Evolutionary conservation across 2,329 filamentous ascomycete genomes (phyloP).

Genomic region (Zarea fungicola): DNA sequence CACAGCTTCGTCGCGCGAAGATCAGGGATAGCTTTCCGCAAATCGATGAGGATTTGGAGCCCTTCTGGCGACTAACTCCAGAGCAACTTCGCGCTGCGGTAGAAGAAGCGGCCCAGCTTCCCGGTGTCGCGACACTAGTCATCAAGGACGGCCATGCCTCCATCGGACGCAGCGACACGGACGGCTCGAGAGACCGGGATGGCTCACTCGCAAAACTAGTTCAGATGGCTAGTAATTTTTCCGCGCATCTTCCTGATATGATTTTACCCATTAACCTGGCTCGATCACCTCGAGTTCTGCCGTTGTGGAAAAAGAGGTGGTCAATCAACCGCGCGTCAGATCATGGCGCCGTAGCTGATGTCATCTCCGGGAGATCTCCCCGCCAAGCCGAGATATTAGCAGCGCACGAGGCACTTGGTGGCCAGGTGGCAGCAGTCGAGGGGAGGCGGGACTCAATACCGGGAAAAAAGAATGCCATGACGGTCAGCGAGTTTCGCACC

Average conservation of each 20-base stretch:
- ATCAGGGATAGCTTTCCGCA: slow-evolving; percentile 79
- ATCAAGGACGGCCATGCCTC: slow-evolving; percentile 57
- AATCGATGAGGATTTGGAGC: slow-evolving; percentile 67
- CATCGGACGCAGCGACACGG: slow-evolving; percentile 34
- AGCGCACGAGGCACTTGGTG: not conserved
- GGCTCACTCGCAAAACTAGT: slow-evolving; percentile 44
- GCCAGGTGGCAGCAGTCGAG: not conserved
- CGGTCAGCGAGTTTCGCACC: slow-evolving; percentile 32
- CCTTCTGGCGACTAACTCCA: slow-evolving; percentile 72
- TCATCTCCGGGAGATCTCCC: slow-evolving; percentile 8
- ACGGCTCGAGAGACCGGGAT: slow-evolving; percentile 27
- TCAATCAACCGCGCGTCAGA: slow-evolving; percentile 8
- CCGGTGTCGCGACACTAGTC: slow-evolving; percentile 44
- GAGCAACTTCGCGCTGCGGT: slow-evolving; percentile 59
- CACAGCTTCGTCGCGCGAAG: slow-evolving; percentile 66
- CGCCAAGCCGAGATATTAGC: slow-evolving; percentile 7
- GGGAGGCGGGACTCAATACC: not conserved
- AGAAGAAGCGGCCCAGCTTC: slow-evolving; percentile 32
- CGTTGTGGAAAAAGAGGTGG: slow-evolving; percentile 55
- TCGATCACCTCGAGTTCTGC: slow-evolving; percentile 29
- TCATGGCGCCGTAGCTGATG: slow-evolving; percentile 11
- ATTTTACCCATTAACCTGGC: slow-evolving; percentile 77
- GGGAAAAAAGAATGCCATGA: slow-evolving; percentile 13
- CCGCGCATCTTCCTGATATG: slow-evolving; percentile 73
- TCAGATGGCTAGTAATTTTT: slow-evolving; percentile 67